Evolutionary conservation across 345 rosid genomes (phyloP).

Genomic region (Moringa oleifera): DNA sequence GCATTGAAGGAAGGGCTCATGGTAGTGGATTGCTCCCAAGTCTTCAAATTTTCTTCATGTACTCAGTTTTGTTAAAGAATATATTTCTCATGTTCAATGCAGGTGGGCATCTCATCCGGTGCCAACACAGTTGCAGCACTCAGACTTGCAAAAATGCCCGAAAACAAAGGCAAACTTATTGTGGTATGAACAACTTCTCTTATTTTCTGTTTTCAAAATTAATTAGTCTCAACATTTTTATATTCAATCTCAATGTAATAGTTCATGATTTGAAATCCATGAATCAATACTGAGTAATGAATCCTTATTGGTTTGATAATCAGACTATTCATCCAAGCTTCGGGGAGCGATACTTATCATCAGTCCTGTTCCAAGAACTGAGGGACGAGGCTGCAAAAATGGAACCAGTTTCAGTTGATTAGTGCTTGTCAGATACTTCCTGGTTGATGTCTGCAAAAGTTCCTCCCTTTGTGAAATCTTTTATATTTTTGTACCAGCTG

Average conservation of each 20-base stretch:
- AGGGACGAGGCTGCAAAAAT: constrained; percentile 86
- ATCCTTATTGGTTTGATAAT: background rate
- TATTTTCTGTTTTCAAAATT: background rate
- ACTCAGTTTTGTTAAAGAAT: background rate
- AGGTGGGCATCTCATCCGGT: constrained; percentile 98
- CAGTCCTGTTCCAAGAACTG: constrained; percentile 75
- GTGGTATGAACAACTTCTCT: constrained; percentile 48
- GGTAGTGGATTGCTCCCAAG: constrained; percentile 33
- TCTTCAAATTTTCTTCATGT: too few relatives aligned
- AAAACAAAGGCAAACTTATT: constrained; percentile 92
- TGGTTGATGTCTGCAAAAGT: background rate
- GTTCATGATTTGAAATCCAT: too few relatives aligned
- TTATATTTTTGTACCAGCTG: constrained; percentile 2
- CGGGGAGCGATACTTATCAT: constrained; percentile 88
- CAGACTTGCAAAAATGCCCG: constrained; percentile 74
- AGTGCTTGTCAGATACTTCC: constrained; percentile 6
- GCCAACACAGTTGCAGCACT: constrained; percentile 93
- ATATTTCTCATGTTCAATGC: constrained; percentile 5
- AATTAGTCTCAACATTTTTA: background rate
- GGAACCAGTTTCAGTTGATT: constrained; percentile 91
- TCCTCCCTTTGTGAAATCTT: background rate
- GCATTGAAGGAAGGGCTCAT: constrained; percentile 94
- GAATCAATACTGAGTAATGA: too few relatives aligned
- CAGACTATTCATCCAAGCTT: constrained; percentile 95
- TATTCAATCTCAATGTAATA: background rate